These are phyloP conservation scores for Nicotiana paniculata DNA, from an alignment of 257 asterid species.

Conservation along the genomic window DNA sequence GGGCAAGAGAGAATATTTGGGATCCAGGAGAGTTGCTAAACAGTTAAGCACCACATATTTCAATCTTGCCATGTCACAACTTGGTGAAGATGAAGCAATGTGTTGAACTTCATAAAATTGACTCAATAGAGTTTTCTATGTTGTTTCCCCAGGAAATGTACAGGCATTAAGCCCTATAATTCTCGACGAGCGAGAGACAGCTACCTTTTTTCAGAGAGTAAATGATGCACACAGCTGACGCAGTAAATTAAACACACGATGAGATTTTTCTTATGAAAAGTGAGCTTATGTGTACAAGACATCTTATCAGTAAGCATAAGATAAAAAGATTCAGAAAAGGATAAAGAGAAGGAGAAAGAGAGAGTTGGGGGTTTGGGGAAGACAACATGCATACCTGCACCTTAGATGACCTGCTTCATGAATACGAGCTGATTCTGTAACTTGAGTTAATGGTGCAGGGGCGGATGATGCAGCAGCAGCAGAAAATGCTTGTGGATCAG, in stretches of 20 bases:
- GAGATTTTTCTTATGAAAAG: neutral
- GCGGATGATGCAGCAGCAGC: constrained; percentile 67
- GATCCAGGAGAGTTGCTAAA: neutral
- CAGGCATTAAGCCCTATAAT: neutral
- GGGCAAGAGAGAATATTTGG: neutral
- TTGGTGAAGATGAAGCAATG: constrained; percentile 1
- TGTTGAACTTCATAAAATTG: neutral
- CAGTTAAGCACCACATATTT: neutral
- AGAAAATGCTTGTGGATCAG: constrained; percentile 62
- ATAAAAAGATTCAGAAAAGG: neutral
- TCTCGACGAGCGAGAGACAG: neutral
- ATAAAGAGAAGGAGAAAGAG: neutral
- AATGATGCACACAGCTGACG: neutral
- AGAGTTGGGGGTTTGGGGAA: neutral
- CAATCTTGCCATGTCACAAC: neutral
- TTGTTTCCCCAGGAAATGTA: neutral
- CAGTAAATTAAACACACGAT: neutral
- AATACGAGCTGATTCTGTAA: constrained; percentile 69
- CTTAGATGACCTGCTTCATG: constrained; percentile 84
- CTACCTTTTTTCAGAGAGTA: neutral
- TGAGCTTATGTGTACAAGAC: neutral
- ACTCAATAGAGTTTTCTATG: neutral
- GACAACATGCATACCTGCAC: constrained; percentile 56
- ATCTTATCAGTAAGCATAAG: neutral
- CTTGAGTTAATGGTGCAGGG: constrained; percentile 61